These are phyloP conservation scores for Sinapis alba DNA, from an alignment of 441 rosid genomes.

Conservation along the genomic window DNA sequence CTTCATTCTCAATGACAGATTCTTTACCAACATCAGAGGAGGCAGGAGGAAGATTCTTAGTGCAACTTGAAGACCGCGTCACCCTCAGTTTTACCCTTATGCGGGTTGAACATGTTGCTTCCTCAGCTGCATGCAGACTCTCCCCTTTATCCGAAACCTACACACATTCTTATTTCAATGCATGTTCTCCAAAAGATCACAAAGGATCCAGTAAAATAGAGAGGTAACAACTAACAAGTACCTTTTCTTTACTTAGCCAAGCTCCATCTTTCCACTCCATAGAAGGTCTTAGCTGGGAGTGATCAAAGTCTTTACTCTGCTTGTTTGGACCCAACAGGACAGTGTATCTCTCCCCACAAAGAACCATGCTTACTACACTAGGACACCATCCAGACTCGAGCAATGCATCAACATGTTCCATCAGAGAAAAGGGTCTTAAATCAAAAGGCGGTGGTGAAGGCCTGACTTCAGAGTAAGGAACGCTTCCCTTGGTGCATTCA, in stretches of 20 bases:
- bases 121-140: slow-evolving; percentile 12
- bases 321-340: slow-evolving; percentile 51
- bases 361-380: slow-evolving; percentile 55
- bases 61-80: slow-evolving; percentile 19
- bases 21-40: not conserved
- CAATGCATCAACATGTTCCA: slow-evolving; percentile 57
- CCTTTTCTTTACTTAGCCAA: slow-evolving; percentile 15
- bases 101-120: slow-evolving; percentile 1
- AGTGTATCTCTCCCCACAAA: slow-evolving; percentile 45
- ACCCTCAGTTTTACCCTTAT: not conserved
- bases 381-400: slow-evolving; percentile 56
- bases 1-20: slow-evolving; percentile 1
- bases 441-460: slow-evolving; percentile 50
- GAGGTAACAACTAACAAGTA: not conserved
- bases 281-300: slow-evolving; percentile 53
- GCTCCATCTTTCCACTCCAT: slow-evolving; percentile 29
- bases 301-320: slow-evolving; percentile 42
- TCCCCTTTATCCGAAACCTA: slow-evolving; percentile 13
- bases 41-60: not conserved
- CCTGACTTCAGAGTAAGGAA: slow-evolving; percentile 45
- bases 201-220: not conserved
- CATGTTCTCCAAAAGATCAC: not conserved
- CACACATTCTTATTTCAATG: not conserved
- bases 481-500: slow-evolving; percentile 31
- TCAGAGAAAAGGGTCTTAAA: slow-evolving; percentile 44